Base-by-base conservation (phyloP, 176 grass and related monocot species). In the Eleusine indica region DNA sequence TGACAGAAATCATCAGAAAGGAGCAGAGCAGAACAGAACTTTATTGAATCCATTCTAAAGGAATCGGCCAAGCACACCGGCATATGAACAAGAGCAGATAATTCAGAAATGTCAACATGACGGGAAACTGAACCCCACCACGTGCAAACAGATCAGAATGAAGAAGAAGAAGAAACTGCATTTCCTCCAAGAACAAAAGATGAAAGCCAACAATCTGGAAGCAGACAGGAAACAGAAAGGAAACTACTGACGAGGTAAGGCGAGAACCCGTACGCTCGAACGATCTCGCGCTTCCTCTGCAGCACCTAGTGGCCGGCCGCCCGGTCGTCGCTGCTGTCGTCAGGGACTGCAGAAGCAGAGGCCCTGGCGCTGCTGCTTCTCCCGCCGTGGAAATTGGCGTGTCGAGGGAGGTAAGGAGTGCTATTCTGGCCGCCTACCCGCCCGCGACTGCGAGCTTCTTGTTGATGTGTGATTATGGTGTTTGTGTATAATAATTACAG, bases 121-220 rank as follows among this genome's bases (percentile, higher is more conserved):
- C 21, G 52, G 69, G 32, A 14, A 53, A 25, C 30, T 47, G 74
- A 90, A 65, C 70, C 84, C 80, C 72, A 74, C 88, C 84, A 87
- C 80, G 84, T 86, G 84, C 68, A 41, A 60, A 4, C 80, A 79
- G 88, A 83, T 90, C 84, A 41, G 74, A 58, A 58, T 25, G 37
- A 57, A 0, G 35, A 52, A 12, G 32, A 89, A 47, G 19, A 89
- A 57, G 39, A 57, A 69, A 10, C 49, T 51, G 39, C 73, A 78
- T 86, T 37, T 66, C 11, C 38, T 78, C 74, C 58, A 11, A 41
- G 44, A 62, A 32, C 19, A 3, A 76, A 61, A 13, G 9, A 69
- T 41, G 17, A 3, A 58, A 73, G 39, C 40, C 43, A 13, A 25
- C 25, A 22, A 74, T 80, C 35, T 47, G 35, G 10, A 71, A 3